These are phyloP conservation scores for Vaccinium vitisidaea DNA, from an alignment of 148 eudicot species.

Conservation along the genomic window DNA sequence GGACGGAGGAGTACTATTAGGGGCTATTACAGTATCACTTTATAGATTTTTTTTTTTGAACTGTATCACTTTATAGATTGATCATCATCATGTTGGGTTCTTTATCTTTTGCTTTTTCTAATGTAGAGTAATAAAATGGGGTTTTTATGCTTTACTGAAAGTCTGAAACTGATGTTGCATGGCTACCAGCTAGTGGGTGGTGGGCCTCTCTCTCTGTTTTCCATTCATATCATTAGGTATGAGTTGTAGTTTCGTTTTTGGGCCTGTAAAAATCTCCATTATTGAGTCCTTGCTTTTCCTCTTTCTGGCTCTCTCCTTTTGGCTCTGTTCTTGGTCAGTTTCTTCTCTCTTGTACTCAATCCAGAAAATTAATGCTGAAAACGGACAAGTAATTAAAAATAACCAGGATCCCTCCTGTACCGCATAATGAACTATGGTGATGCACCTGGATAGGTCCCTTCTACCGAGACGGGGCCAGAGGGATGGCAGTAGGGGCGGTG, in stretches of 20 bases:
- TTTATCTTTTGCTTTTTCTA: conserved; percentile 10
- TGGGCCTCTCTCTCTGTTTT: background rate
- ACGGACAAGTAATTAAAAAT: background rate
- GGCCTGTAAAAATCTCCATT: conserved; percentile 15
- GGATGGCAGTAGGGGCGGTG: no score
- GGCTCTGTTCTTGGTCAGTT: background rate
- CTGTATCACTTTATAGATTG: background rate
- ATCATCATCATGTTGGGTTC: background rate
- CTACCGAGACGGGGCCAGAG: no score
- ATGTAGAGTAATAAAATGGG: background rate
- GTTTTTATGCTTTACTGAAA: background rate
- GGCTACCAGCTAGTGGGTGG: background rate
- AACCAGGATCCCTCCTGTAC: background rate
- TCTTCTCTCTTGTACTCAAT: no score
- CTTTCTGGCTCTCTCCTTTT: background rate
- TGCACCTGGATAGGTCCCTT: background rate
- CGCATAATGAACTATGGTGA: no score
- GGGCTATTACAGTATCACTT: background rate
- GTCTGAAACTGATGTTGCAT: background rate
- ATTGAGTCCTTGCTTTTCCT: background rate
- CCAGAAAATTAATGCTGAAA: background rate
- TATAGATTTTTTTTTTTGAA: no score
- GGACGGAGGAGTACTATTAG: no score
- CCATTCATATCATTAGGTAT: background rate
- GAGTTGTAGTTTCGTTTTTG: background rate